These are phyloP conservation scores for Phaeotremella fagi DNA, from an alignment of 768 basidiomycete species.

Conservation along the genomic window DNA sequence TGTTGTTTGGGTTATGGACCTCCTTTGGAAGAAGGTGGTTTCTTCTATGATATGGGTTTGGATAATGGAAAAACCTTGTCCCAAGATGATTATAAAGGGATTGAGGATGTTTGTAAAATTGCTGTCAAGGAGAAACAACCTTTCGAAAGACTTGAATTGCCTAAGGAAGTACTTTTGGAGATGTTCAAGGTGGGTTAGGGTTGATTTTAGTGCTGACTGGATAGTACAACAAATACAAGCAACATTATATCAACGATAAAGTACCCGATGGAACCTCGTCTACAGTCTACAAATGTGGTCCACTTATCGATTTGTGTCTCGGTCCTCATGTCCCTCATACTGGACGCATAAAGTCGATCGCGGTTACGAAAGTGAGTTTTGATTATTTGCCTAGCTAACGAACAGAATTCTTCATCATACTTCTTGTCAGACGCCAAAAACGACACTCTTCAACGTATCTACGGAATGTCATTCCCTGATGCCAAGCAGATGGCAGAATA, in stretches of 20 bases:
- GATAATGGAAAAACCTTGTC: constrained; percentile 61
- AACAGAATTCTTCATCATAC: constrained; percentile 91
- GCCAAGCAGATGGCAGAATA: constrained; percentile 90
- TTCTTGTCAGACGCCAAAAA: constrained; percentile 91
- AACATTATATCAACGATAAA: constrained; percentile 89
- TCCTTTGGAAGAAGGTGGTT: constrained; percentile 86
- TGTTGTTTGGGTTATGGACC: constrained; percentile 96
- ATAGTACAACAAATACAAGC: constrained; percentile 98
- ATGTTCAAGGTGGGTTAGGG: constrained; percentile 76
- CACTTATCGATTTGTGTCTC: constrained; percentile 94
- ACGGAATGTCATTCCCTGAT: constrained; percentile 98
- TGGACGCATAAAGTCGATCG: constrained; percentile 93
- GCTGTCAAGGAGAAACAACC: constrained; percentile 95
- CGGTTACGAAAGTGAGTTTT: constrained; percentile 80
- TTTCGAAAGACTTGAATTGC: constrained; percentile 87
- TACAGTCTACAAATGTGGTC: constrained; percentile 97
- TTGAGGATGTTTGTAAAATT: constrained; percentile 81
- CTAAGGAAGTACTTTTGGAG: constrained; percentile 90
- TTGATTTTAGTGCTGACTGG: not conserved
- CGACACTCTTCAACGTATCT: constrained; percentile 91
- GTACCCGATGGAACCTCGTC: constrained; percentile 93
- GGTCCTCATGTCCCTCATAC: constrained; percentile 98
- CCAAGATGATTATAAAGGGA: constrained; percentile 73
- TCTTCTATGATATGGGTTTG: constrained; percentile 93
- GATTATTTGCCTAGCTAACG: not conserved